Percentiles rank a stretch among this genome's conserved stretches.
Conservation (phyloP, 2,329 filamentous ascomycete genomes). For the Dactylonectria macrodidyma region DNA sequence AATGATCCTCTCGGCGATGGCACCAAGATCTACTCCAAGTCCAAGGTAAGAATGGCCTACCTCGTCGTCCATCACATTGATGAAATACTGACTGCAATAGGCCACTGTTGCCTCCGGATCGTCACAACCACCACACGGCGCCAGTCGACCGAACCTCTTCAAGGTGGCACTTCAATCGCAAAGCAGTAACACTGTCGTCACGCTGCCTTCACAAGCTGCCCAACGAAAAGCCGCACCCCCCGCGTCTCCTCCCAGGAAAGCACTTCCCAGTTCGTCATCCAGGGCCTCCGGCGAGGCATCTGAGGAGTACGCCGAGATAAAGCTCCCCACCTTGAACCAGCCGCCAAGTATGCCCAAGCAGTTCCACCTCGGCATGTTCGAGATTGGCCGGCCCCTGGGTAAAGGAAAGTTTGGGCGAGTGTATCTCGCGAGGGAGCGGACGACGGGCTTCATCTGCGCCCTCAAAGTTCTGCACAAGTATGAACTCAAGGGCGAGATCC, state of each 20-base stretch:
- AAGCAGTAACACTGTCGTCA: conserved; percentile 77
- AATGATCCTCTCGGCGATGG: conserved; percentile 75
- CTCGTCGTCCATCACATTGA: not conserved
- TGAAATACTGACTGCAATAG: conserved; percentile 56
- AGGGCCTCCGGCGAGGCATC: conserved; percentile 64
- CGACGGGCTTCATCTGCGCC: conserved; percentile 85
- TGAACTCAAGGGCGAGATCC: conserved; percentile 82
- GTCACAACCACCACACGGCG: conserved; percentile 64
- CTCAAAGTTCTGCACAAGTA: conserved; percentile 89
- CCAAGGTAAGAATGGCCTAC: conserved; percentile 73
- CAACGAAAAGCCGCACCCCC: conserved; percentile 65
- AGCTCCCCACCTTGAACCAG: conserved; percentile 67
- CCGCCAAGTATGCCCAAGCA: conserved; percentile 72
- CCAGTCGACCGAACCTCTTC: conserved; percentile 83
- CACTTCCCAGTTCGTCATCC: conserved; percentile 59
- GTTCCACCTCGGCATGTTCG: conserved; percentile 94
- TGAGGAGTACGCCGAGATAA: conserved; percentile 68
- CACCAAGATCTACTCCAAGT: conserved; percentile 74
- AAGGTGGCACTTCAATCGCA: conserved; percentile 88
- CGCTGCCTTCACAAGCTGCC: conserved; percentile 76
- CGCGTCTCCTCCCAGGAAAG: conserved; percentile 68
- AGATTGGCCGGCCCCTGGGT: conserved; percentile 88
- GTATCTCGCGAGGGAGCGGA: conserved; percentile 85
- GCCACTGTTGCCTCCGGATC: conserved; percentile 48
- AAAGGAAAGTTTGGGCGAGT: conserved; percentile 92